Evolutionary conservation across 1,139 yeast genomes (phyloP).

Genomic region (Yamadazyma oceani): DNA sequence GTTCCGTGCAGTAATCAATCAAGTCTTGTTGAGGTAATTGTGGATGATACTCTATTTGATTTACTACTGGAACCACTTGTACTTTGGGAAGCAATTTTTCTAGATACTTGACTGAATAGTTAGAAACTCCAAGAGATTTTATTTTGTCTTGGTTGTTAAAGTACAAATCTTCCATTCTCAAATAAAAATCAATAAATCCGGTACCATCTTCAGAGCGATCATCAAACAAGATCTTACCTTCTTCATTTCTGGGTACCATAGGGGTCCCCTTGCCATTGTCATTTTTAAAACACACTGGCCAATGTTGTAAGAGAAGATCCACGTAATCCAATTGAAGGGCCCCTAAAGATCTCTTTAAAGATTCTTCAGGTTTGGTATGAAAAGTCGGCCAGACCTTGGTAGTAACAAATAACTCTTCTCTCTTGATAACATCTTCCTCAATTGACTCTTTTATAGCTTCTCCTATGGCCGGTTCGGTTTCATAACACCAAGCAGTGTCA

Average conservation of each 20-base stretch:
- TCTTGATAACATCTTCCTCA: conserved; percentile 45
- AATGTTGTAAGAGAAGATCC: conserved; percentile 58
- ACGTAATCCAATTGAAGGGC: conserved; percentile 53
- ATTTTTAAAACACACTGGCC: conserved; percentile 45
- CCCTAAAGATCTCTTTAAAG: conserved; percentile 31
- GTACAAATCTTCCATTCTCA: conserved; percentile 42
- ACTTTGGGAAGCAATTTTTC: conserved; percentile 28
- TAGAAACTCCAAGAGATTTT: conserved; percentile 34
- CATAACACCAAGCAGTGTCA: conserved; percentile 48
- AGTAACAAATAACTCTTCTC: conserved; percentile 59
- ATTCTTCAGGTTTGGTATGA: conserved; percentile 32
- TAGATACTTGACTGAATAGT: conserved; percentile 30
- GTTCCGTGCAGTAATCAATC: conserved; percentile 25
- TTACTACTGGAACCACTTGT: conserved; percentile 30
- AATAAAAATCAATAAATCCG: conserved; percentile 46
- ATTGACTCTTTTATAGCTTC: conserved; percentile 49
- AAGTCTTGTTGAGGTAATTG: conserved; percentile 40
- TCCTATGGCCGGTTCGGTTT: conserved; percentile 49
- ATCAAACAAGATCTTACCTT: conserved; percentile 41
- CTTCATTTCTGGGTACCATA: conserved; percentile 28
- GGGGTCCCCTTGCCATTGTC: conserved; percentile 37
- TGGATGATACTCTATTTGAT: conserved; percentile 41
- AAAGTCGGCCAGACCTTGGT: conserved; percentile 57
- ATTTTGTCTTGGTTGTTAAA: conserved; percentile 25
- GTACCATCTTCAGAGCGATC: conserved; percentile 34